Percentiles rank a stretch among this genome's conserved stretches.
phyloP scores from a whole-genome alignment of 2,329 filamentous ascomycete genomes.

The Diaporthe sp. region DNA sequence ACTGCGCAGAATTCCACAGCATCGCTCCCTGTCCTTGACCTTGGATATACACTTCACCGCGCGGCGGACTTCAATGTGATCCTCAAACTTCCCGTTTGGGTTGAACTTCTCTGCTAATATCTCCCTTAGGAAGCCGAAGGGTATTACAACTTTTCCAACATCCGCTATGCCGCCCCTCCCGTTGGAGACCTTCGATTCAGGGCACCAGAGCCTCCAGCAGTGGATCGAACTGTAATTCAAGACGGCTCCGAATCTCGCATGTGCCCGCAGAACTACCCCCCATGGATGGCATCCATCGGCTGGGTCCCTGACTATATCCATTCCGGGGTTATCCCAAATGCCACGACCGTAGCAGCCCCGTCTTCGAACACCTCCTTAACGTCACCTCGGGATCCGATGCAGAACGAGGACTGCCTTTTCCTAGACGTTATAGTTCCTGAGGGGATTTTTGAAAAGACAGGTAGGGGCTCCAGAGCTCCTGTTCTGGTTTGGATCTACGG shows the following conservation, averaged over 20 bases:
- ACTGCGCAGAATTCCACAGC: not conserved
- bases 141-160: constrained; percentile 22
- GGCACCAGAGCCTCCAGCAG: not conserved
- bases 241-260: constrained; percentile 4
- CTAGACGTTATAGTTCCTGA: constrained; percentile 58
- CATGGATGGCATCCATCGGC: not conserved
- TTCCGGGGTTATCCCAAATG: not conserved
- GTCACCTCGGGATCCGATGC: not conserved
- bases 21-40: not conserved
- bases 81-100: not conserved
- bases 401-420: constrained; percentile 61
- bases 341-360: not conserved
- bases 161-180: constrained; percentile 1
- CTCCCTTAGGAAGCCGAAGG: not conserved
- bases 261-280: not conserved
- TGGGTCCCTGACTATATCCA: not conserved
- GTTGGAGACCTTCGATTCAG: constrained; percentile 1
- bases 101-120: not conserved
- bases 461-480: constrained; percentile 53
- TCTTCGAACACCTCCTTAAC: not conserved
- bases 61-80: not conserved
- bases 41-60: not conserved
- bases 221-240: not conserved
- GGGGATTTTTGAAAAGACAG: not conserved
- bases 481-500: constrained; percentile 59